phyloP scores from a whole-genome alignment of 129 eudicot species.

The Centaurea solstitialis region DNA sequence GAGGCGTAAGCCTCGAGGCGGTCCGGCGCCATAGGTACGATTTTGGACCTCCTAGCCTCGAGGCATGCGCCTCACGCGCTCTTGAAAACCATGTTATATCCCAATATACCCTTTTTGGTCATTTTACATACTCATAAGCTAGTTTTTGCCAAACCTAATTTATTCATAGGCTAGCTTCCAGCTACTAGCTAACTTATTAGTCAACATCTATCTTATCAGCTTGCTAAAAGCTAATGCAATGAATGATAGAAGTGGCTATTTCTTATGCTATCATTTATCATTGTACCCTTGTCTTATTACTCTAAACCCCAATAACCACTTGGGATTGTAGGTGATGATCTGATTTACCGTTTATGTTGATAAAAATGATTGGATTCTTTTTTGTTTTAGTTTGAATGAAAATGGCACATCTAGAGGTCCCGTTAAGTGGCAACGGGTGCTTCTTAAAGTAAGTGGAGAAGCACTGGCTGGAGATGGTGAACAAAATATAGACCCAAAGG shows the following conservation, averaged over 20 bases:
- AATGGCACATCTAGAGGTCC: constrained; percentile 44
- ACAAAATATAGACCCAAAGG: constrained; percentile 98
- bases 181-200: too few relatives aligned
- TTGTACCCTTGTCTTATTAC: background rate
- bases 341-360: background rate
- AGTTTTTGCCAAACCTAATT: too few relatives aligned
- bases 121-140: too few relatives aligned
- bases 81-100: too few relatives aligned
- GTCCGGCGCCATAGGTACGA: too few relatives aligned
- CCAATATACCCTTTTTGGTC: too few relatives aligned
- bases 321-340: background rate
- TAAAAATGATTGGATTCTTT: constrained; percentile 34
- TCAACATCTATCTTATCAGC: too few relatives aligned
- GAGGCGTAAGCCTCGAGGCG: too few relatives aligned
- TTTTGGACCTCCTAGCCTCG: too few relatives aligned
- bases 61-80: too few relatives aligned
- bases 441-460: constrained; percentile 98
- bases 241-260: background rate
- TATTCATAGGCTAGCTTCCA: too few relatives aligned
- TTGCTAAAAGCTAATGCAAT: background rate
- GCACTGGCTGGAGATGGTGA: constrained; percentile 88
- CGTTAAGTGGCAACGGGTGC: constrained; percentile 86
- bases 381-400: constrained; percentile 50
- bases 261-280: background rate
- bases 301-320: background rate